A percentile compares a stretch with the other conserved stretches of the same genome.
Conservation (phyloP, 148 eudicot species). For the Linanthus parryae region DNA sequence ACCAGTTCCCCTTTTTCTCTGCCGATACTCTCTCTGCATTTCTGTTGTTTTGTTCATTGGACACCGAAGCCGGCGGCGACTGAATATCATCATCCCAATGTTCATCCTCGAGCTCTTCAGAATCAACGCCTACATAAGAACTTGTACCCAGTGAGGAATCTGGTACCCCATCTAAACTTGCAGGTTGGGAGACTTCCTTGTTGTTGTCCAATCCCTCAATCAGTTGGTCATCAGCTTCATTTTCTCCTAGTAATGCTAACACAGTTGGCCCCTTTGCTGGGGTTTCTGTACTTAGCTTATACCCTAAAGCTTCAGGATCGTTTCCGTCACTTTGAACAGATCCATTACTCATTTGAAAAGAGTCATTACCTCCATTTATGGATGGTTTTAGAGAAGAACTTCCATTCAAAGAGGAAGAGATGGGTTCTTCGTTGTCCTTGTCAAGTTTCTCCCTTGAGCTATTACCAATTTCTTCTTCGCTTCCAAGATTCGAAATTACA, state of each 20-base stretch:
- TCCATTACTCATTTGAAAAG: constrained; percentile 8
- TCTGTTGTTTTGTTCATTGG: constrained; percentile 15
- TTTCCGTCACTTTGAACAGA: constrained; percentile 2
- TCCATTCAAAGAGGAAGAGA: too few species aligned
- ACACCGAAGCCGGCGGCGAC: constrained; percentile 10
- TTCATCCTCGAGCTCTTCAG: constrained; percentile 20
- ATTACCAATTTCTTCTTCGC: too few species aligned
- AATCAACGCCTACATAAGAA: constrained; percentile 13
- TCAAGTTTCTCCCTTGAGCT: too few species aligned
- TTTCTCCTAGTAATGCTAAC: background rate
- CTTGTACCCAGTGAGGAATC: constrained; percentile 10
- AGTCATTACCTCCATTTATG: constrained; percentile 6
- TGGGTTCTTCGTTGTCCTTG: too few species aligned
- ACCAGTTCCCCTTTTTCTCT: constrained; percentile 51
- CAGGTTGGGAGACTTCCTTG: background rate
- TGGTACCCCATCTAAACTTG: constrained; percentile 8
- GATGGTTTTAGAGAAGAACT: too few species aligned
- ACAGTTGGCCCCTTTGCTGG: constrained; percentile 4
- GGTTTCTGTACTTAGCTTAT: constrained; percentile 1
- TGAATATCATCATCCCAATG: constrained; percentile 6
- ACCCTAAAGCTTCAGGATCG: constrained; percentile 5
- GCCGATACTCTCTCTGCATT: constrained; percentile 16
- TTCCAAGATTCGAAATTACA: too few species aligned
- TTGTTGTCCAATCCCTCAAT: constrained; percentile 1
- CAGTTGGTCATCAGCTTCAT: background rate